Conservation (phyloP, 495 filamentous ascomycete genomes). For the Schizothecium vesticola region DNA sequence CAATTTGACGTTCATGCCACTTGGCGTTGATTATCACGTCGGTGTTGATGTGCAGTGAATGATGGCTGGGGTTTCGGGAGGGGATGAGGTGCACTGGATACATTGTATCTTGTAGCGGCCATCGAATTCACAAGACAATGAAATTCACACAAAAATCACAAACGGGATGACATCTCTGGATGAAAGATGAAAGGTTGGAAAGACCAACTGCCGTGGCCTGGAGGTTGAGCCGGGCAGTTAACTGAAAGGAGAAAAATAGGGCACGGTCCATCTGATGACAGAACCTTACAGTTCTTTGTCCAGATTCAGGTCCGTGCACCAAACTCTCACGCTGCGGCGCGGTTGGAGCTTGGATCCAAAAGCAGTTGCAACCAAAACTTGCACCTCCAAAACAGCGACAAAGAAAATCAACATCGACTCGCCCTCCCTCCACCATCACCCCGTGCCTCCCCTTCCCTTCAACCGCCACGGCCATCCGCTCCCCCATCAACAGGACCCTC, state of each 20-base stretch:
- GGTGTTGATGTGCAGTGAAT: too few species aligned
- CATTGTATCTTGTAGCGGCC: not conserved
- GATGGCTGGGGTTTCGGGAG: too few species aligned
- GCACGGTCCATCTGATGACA: not conserved
- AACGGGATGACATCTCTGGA: not conserved
- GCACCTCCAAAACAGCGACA: constrained; percentile 1
- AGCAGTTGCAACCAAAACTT: constrained; percentile 12
- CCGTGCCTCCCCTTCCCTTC: not conserved
- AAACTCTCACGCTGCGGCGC: not conserved
- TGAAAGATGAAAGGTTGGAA: not conserved
- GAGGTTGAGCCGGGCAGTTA: not conserved
- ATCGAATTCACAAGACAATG: not conserved
- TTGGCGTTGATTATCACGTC: not conserved
- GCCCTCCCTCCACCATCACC: not conserved
- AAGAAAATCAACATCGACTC: not conserved
- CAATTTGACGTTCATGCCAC: not conserved
- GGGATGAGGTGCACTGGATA: too few species aligned
- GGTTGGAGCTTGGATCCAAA: constrained; percentile 13
- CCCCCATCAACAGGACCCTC: not conserved
- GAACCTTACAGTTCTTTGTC: not conserved
- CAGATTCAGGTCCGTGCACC: not conserved
- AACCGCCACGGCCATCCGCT: not conserved
- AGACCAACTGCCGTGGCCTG: not conserved
- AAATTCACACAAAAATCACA: not conserved
- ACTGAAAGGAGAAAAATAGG: not conserved